Evolutionary conservation across 2,329 filamentous ascomycete genomes (phyloP).

Genomic region (Xylariaceae sp.): DNA sequence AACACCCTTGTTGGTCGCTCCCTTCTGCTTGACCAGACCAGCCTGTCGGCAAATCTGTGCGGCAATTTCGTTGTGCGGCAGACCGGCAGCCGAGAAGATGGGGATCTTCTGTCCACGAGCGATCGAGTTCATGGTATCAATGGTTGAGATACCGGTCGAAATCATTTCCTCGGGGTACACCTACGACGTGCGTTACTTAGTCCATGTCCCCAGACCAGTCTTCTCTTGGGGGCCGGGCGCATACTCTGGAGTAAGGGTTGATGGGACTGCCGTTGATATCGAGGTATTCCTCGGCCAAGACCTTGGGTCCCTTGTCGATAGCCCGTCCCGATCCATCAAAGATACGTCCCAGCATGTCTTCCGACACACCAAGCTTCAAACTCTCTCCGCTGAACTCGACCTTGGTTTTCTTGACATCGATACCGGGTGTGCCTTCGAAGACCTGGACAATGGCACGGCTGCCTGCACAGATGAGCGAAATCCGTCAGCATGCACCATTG

Average conservation of each 20-base stretch:
- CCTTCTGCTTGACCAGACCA: conserved; percentile 74
- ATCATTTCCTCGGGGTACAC: conserved; percentile 99
- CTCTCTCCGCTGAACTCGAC: conserved; percentile 97
- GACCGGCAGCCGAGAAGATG: conserved; percentile 96
- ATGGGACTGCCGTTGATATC: conserved; percentile 99
- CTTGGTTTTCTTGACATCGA: conserved; percentile 99
- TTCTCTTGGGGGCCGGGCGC: conserved; percentile 26
- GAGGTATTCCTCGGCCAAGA: conserved; percentile 93
- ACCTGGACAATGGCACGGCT: conserved; percentile 95
- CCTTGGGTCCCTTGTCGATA: conserved; percentile 98
- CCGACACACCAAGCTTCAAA: conserved; percentile 96
- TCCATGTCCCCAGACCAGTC: conserved; percentile 15
- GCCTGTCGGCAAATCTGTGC: conserved; percentile 98
- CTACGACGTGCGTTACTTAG: conserved; percentile 39
- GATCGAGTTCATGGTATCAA: conserved; percentile 97
- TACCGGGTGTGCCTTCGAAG: conserved; percentile 93
- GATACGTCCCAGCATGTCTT: conserved; percentile 98
- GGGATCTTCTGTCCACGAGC: conserved; percentile 99
- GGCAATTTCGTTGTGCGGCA: conserved; percentile 98
- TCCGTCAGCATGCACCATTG: conserved; percentile 19
- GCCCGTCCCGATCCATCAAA: conserved; percentile 97
- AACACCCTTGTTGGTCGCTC: conserved; percentile 82
- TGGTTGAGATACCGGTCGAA: conserved; percentile 96
- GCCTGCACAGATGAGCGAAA: conserved; percentile 47
- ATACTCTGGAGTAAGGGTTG: conserved; percentile 93